Conservation (phyloP, 2,329 filamentous ascomycete genomes). For the Neophaeococcomyces mojaviensis region DNA sequence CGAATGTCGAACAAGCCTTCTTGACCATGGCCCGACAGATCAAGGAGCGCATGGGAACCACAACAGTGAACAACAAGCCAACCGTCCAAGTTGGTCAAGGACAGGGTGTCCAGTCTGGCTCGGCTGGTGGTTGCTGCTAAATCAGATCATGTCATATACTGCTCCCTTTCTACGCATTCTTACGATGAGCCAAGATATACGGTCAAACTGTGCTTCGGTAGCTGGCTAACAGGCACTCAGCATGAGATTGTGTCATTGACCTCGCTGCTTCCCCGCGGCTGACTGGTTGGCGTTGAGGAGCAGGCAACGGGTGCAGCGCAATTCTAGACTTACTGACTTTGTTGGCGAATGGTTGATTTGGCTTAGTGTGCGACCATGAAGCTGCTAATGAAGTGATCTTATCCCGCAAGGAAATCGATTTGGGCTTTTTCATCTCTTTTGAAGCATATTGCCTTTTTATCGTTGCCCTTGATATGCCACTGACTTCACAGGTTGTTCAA, state of each 20-base stretch:
- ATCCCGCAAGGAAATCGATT: not conserved
- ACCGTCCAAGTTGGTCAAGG: conserved; percentile 93
- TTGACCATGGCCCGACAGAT: conserved; percentile 99
- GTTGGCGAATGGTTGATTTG: conserved; percentile 5
- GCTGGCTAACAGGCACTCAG: conserved; percentile 1
- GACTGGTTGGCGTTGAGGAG: conserved; percentile 6
- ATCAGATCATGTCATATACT: conserved; percentile 20
- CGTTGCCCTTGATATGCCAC: too few species aligned
- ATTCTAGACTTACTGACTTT: conserved; percentile 9
- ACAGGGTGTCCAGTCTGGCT: conserved; percentile 83
- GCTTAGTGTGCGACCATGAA: conserved; percentile 6
- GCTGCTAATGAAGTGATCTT: conserved; percentile 10
- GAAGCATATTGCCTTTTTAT: too few species aligned
- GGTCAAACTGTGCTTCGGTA: not conserved
- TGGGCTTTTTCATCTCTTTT: too few species aligned
- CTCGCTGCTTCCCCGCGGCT: not conserved
- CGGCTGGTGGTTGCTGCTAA: conserved; percentile 87
- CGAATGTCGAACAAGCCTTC: conserved; percentile 99
- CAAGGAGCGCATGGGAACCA: conserved; percentile 99
- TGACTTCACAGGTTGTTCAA: too few species aligned
- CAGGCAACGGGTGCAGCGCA: not conserved
- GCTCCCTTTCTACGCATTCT: not conserved
- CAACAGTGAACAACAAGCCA: conserved; percentile 93
- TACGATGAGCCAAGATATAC: conserved; percentile 1
- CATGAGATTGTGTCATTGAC: not conserved